Evolutionary conservation across 202 grass and related monocot genomes (phyloP).

Genomic region (Carex sylvatica): DNA sequence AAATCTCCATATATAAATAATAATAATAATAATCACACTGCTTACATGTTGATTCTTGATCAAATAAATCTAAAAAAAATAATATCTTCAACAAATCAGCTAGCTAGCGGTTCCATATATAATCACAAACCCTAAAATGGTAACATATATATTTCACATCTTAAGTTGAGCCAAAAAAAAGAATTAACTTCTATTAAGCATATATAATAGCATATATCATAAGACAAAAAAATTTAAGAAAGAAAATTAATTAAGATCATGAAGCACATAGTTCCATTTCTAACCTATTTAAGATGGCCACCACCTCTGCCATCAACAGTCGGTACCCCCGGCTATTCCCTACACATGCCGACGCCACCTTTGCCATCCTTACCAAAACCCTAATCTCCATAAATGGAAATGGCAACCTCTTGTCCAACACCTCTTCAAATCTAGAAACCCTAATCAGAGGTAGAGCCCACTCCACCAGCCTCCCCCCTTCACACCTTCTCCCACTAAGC

Average conservation of each 20-base stretch:
- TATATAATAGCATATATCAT: neutral
- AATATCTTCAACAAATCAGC: neutral
- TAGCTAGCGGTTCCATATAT: neutral
- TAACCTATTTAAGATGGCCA: constrained; percentile 49
- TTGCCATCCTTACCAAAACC: constrained; percentile 40
- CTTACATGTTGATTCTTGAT: neutral
- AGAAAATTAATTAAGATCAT: neutral
- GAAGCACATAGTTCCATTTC: constrained; percentile 22
- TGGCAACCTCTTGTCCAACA: constrained; percentile 40
- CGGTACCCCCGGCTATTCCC: constrained; percentile 46
- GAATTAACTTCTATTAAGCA: neutral
- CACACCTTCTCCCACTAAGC: constrained; percentile 48
- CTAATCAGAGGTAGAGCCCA: constrained; percentile 60
- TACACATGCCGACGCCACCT: constrained; percentile 67
- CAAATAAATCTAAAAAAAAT: neutral
- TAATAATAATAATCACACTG: too few species aligned
- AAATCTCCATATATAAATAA: too few species aligned
- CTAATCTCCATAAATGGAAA: constrained; percentile 25
- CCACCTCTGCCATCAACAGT: constrained; percentile 49
- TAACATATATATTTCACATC: neutral
- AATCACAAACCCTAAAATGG: neutral
- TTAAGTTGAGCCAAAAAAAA: neutral
- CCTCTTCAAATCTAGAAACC: constrained; percentile 21
- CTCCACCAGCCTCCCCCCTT: constrained; percentile 36
- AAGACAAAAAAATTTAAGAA: neutral